Base-by-base conservation (phyloP, 139 green algal species). In the Picochlorum sp. region DNA sequence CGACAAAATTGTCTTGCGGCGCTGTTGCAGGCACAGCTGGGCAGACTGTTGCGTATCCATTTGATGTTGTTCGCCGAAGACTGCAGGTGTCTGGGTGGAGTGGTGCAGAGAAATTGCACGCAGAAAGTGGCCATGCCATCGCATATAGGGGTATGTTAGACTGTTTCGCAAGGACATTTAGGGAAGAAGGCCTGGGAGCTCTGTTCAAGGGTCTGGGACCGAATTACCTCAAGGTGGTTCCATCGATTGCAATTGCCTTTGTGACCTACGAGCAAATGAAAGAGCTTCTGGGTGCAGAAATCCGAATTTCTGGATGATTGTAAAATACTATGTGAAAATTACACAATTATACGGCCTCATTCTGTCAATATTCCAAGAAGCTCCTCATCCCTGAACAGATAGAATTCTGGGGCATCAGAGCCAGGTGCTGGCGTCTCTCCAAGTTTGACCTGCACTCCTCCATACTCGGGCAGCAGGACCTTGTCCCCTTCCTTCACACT, bases 141-240 rank as follows among this genome's bases (percentile, higher is more conserved):
- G 73, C 63, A 23, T 98, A 99, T 81, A 84, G 57, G 10, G 93
- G 94, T 68, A 99, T 99, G 93, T 68, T 90, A 21, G 93, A 99
- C 81, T 95, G 88, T 72, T 98, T 99, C 71, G 38, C 69, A 23
- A 81, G 85, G 34, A 98, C 91, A 6, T 78, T 96, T 9, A 73
- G 71, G n/a, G 80, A 97, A 60, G 93, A 99, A 71, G 93, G 93
- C 20, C 20, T 88, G 4, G 44, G 66, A 45, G 73, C 73, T 34
- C 67, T 79, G 37, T 79, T 75, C 49, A 79, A 96, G 82, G 93
- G 93, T 6, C 73, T 99, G 50, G 83, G 77, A 66, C 90, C 93
- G 0, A 99, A 99, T 74, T 98, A 96, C 72, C 67, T 97, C 62
- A 99, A 99, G 70, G 92, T 98, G 31, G 85, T 91, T n/a, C 93